phyloP scores from a whole-genome alignment of 2,329 filamentous ascomycete genomes.

The Daldinia sp. region DNA sequence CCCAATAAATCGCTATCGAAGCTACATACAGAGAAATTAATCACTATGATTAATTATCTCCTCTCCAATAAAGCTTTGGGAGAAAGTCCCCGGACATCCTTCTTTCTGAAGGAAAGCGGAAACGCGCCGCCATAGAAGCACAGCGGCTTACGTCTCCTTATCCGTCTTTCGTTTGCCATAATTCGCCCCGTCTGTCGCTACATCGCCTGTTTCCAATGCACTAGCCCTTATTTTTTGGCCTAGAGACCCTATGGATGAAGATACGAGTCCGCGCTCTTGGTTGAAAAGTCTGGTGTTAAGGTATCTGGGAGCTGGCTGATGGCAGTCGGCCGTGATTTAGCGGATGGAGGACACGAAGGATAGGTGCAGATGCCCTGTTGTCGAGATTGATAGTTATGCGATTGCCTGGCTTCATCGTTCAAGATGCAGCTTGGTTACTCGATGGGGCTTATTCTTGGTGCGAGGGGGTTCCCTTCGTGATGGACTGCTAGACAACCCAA shows the following conservation, averaged over 20 bases:
- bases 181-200: slow-evolving; percentile 57
- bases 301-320: slow-evolving; percentile 39
- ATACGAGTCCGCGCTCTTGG: slow-evolving; percentile 80
- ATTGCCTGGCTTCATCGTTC: slow-evolving; percentile 70
- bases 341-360: slow-evolving; percentile 55
- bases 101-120: slow-evolving; percentile 71
- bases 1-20: slow-evolving; percentile 99
- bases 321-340: slow-evolving; percentile 47
- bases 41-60: slow-evolving; percentile 50
- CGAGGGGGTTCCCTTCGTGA: slow-evolving; percentile 73
- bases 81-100: slow-evolving; percentile 99
- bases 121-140: slow-evolving; percentile 99
- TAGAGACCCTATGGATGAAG: slow-evolving; percentile 74
- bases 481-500: slow-evolving; percentile 42
- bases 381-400: slow-evolving; percentile 98
- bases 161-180: slow-evolving; percentile 54
- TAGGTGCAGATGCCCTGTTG: slow-evolving; percentile 73
- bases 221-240: slow-evolving; percentile 39
- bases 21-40: slow-evolving; percentile 84
- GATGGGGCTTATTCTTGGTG: slow-evolving; percentile 99
- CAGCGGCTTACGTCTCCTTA: slow-evolving; percentile 79
- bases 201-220: slow-evolving; percentile 47
- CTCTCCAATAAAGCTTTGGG: slow-evolving; percentile 77
- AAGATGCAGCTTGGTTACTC: slow-evolving; percentile 77
- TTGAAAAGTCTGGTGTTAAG: slow-evolving; percentile 32